phyloP scores from a whole-genome alignment of 768 basidiomycete species.

The Hericium alpestre region DNA sequence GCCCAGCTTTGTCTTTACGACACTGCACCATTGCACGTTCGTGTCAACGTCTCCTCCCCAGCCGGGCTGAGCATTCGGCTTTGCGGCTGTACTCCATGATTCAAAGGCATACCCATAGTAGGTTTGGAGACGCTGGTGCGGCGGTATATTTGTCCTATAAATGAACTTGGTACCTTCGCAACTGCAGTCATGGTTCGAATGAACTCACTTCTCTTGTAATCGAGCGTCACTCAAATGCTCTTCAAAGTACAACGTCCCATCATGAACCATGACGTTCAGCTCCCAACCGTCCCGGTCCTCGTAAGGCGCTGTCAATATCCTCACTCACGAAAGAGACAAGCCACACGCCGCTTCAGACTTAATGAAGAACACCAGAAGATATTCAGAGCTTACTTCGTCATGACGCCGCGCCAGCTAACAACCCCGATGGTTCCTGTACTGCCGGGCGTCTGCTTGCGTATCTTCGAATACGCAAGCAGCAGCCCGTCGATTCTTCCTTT shows the following conservation, averaged over 20 bases:
- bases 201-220: constrained; percentile 52
- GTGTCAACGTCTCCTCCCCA: constrained; percentile 82
- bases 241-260: constrained; percentile 65
- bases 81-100: constrained; percentile 62
- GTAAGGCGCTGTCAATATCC: constrained; percentile 74
- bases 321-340: constrained; percentile 30
- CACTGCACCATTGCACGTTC: constrained; percentile 83
- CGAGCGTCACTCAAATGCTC: constrained; percentile 54
- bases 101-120: constrained; percentile 90
- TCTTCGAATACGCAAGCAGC: constrained; percentile 42
- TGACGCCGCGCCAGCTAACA: constrained; percentile 70
- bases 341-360: constrained; percentile 9
- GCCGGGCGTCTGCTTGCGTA: constrained; percentile 26
- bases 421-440: constrained; percentile 38
- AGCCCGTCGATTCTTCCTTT: constrained; percentile 59
- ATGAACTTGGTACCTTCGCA: not conserved
- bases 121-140: constrained; percentile 48
- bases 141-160: constrained; percentile 53
- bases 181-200: not conserved
- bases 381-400: constrained; percentile 57
- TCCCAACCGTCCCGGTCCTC: constrained; percentile 74
- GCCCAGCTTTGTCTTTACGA: constrained; percentile 79
- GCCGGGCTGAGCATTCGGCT: constrained; percentile 25
- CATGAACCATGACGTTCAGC: constrained; percentile 70
- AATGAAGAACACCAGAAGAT: not conserved